Percentiles rank a stretch among this genome's conserved stretches.
Evolutionary conservation across 495 filamentous ascomycete genomes (phyloP).

Genomic region (Trichocladium antarcticum): DNA sequence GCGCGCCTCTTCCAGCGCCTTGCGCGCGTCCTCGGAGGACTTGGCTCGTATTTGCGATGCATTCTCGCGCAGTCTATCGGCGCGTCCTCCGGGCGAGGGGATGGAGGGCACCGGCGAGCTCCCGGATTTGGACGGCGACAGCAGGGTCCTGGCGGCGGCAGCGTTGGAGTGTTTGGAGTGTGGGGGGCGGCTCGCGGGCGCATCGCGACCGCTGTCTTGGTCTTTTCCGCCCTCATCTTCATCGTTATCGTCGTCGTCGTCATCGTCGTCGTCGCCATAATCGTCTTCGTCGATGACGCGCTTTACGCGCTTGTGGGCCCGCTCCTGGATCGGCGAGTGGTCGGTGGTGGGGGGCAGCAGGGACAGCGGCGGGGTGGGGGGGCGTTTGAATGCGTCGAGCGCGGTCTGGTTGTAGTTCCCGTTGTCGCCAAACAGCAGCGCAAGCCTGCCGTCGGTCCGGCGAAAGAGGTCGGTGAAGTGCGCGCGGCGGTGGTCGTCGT

Average conservation of each 20-base stretch:
- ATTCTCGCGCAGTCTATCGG: conserved; percentile 39
- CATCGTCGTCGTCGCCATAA: conserved; percentile 80
- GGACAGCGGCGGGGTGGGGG: conserved; percentile 21
- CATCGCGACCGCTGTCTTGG: conserved; percentile 37
- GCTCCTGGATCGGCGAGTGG: conserved; percentile 37
- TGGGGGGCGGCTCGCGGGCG: conserved; percentile 40
- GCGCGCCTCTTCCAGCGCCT: conserved; percentile 87
- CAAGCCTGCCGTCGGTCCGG: conserved; percentile 31
- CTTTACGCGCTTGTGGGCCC: conserved; percentile 39
- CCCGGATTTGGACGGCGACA: conserved; percentile 48
- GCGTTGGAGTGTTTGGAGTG: conserved; percentile 49
- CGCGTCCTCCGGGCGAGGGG: conserved; percentile 39
- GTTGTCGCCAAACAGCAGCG: conserved; percentile 69
- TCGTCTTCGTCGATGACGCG: conserved; percentile 60
- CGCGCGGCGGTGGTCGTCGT: conserved; percentile 35
- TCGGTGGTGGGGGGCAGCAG: conserved; percentile 37
- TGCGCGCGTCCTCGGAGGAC: conserved; percentile 74
- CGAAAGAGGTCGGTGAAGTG: conserved; percentile 37
- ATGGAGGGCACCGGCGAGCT: conserved; percentile 47
- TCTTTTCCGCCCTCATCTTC: conserved; percentile 26
- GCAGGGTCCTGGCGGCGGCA: conserved; percentile 34
- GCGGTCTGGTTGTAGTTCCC: conserved; percentile 44
- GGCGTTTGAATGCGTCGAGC: conserved; percentile 31
- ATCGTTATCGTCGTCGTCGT: conserved; percentile 55
- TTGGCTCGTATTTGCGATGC: conserved; percentile 42